Evolutionary conservation across 2,329 filamentous ascomycete species (phyloP), one percentile per base, ranked within the genome.

Genomic region (Cadophora luteo-olivacea): DNA sequence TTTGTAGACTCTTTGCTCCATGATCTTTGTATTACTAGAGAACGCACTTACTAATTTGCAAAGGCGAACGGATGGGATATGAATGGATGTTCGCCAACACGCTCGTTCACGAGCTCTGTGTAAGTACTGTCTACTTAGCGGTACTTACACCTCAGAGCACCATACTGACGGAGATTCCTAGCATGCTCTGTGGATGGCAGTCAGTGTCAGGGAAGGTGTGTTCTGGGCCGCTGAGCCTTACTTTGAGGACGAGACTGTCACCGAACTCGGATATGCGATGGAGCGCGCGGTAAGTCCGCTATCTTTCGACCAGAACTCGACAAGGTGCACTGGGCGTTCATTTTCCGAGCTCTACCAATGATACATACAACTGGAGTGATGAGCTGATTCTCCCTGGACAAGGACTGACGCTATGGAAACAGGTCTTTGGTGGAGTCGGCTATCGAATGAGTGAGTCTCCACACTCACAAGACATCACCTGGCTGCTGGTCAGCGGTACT

Each of bases 71-170:
- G 19, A 57, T 57, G 52, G 52, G 52, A 14, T 19, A 6, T 14
- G 52, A 57, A 57, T 57, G 52, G 52, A n/a, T 8, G 19, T 4
- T 57, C 6, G 52, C 52, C 29, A 57, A 57, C 32, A 57, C 52
- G 5, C 4, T 57, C 4, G 52, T 57, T 57, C 52, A 57, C 16
- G 52, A 57, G 52, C 11, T 33, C 29, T 57, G 52, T 22, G 52
- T 57, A 12, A 57, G 52, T 57, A n/a, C 4, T 25, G 22, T 14
- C 2, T n/a, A n/a, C 29, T 25, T 54, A 7, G 36, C 36, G 36
- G 2, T 14, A 38, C 14, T 12, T 57, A 33, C 19, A 3, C 3
- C 25, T 19, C 14, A n/a, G 25, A 9, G 51, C n/a, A 33, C 32
- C 12, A 16, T 11, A 57, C 52, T 54, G 52, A 33, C 12, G 36